Conservation (phyloP, 2,329 filamentous ascomycete genomes). For the Ophiocordyceps camponoti-leonardi region DNA sequence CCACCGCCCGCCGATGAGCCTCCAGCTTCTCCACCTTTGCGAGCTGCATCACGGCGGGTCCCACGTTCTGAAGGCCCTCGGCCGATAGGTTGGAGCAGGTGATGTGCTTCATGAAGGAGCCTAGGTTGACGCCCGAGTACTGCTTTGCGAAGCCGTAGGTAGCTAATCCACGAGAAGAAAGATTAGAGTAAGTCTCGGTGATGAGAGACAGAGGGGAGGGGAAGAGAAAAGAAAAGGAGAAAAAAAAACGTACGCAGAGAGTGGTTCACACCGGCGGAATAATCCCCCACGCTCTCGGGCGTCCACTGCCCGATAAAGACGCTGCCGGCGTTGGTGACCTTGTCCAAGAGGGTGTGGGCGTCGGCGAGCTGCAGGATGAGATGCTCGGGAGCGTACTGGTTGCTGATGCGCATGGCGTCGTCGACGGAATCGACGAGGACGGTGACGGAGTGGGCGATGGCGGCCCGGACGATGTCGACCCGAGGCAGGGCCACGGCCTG, state of each 20-base stretch:
- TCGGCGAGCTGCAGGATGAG: constrained; percentile 78
- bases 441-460: constrained; percentile 84
- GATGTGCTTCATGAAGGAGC: constrained; percentile 94
- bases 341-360: constrained; percentile 54
- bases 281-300: constrained; percentile 93
- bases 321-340: constrained; percentile 85
- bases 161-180: constrained; percentile 29
- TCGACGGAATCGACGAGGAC: constrained; percentile 55
- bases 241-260: constrained; percentile 57
- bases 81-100: constrained; percentile 82
- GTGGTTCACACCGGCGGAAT: constrained; percentile 96
- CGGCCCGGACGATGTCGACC: constrained; percentile 79
- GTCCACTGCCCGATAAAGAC: constrained; percentile 96
- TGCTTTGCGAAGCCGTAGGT: constrained; percentile 98
- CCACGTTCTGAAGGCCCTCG: constrained; percentile 72
- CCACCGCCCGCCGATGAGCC: constrained; percentile 76
- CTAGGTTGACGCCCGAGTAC: constrained; percentile 93
- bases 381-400: constrained; percentile 91
- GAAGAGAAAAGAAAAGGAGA: neutral
- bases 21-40: constrained; percentile 90
- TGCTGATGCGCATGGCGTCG: constrained; percentile 69
- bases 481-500: constrained; percentile 79
- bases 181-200: neutral
- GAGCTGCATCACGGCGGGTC: constrained; percentile 81
- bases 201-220: neutral